Evolutionary conservation across 495 filamentous ascomycete species (phyloP), one percentile per base, ranked within the genome.

Genomic region (Xylaria intraflava): DNA sequence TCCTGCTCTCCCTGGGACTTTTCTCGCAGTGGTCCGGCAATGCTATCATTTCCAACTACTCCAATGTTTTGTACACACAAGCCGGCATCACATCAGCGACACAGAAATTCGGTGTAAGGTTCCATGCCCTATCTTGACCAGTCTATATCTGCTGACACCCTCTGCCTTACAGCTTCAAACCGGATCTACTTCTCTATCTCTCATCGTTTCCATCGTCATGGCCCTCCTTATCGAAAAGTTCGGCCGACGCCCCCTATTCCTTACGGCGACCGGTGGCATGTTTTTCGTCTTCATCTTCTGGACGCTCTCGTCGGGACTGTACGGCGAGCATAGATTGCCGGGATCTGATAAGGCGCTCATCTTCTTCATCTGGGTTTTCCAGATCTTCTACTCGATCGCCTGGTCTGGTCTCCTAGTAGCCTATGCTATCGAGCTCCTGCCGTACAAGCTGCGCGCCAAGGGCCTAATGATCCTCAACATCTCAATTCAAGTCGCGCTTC

Each of bases 11-110:
- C 19, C 70, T 84, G 27, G 83, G 83, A 59, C 59, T 83, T 60
- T 80, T 84, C 69, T 81, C 81, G 8, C 85, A 89, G 72, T 87
- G 80, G 74, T 82, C 79, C 46, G 85, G 85, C 46, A 87, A 87
- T 59, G 78, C 77, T 50, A 76, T 84, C 35, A 78, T 85, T 60
- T 81, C 78, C 43, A 86, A 87, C 71, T 87, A 84, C 61, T 69
- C 81, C 41, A 72, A 67, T 38, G 69, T 69, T 44, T 76, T 87
- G 59, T 80, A 86, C 54, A 62, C 74, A 38, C 75, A 71, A 14
- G 77, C 81, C 30, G 84, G 84, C 36, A 69, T 84, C 50, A 75
- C 54, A 4, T 72, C 78, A 53, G 59, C 75, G 8, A 75, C 73
- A 47, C 62, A 68, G 52, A 74, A 78, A 62, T 74, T 78, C 65